Evolutionary conservation across 2,329 filamentous ascomycete species (phyloP), one percentile per base, ranked within the genome.

Genomic region (Lachnellula willkommii): DNA sequence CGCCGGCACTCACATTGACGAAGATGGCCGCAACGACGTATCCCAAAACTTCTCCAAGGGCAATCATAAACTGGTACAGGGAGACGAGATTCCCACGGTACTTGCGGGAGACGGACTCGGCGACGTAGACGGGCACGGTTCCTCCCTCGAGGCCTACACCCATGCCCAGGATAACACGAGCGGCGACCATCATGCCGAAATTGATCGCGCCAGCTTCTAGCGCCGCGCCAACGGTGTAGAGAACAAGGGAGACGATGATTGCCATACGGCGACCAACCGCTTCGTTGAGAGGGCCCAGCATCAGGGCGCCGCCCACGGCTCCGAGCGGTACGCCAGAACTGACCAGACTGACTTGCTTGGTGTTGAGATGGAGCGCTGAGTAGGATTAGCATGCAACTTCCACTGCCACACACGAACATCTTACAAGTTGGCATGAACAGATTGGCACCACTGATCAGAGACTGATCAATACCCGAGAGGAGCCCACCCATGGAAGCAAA

Each of bases 401-500:
- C 12, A 32, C 9, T 32, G 28, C 28, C 9, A 12, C 28, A 12
- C 28, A 32, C 11, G 28, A 32, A 32, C 12, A 9, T 52, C 61
- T 57, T 56, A 63, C 63, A 65, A 24, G 28, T 35, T 2, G 86
- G 87, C 46, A 89, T 74, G 67, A 80, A 86, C 4, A 89, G 74
- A 65, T 87, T 85, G 50, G 87, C 87, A 52, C 87, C 87, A 12
- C 80, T 85, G 64, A 90, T 90, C 54, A 89, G 74, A 47, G 82
- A 87, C 71, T 90, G 87, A 66, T 90, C 87, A 20, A 90, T 76
- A 58, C 87, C 87, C 1, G 84, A 88, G 0, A 89, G 79, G 22
- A 90, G 73, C 67, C 87, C 87, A 50, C 87, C 86, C 83, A 89
- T 87, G 15, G 83, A 87, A n/a, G 86, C 86, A 63, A 89, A 89